These are phyloP conservation scores for Dendrobium officinale DNA, from an alignment of 106 monocot genomes.

Conservation along the genomic window DNA sequence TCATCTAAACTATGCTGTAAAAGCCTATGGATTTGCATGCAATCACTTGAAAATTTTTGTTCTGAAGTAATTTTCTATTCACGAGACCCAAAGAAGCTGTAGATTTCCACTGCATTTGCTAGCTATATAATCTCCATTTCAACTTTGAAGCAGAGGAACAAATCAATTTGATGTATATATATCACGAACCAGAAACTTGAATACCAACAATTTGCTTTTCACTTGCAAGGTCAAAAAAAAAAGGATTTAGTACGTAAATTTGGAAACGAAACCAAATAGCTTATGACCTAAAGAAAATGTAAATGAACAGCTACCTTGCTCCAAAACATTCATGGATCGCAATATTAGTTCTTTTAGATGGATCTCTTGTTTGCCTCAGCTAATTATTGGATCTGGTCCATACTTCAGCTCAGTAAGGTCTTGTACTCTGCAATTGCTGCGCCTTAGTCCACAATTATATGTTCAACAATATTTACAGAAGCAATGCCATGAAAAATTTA, in stretches of 20 bases:
- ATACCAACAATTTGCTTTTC: background rate
- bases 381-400: slow-evolving; percentile 11
- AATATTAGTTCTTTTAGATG: background rate
- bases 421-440: slow-evolving; percentile 3
- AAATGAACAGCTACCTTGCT: background rate
- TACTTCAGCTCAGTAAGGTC: slow-evolving; percentile 11
- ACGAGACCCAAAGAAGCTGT: too few relatives aligned
- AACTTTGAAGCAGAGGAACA: background rate
- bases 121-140: too few relatives aligned
- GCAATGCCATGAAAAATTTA: background rate
- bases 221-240: background rate
- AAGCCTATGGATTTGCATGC: too few relatives aligned
- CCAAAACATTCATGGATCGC: background rate
- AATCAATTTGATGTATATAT: background rate
- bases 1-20: too few relatives aligned
- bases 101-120: too few relatives aligned
- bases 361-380: background rate
- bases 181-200: background rate
- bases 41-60: too few relatives aligned
- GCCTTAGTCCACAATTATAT: background rate
- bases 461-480: background rate
- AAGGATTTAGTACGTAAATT: background rate
- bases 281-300: too few relatives aligned
- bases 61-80: too few relatives aligned
- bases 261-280: background rate